Percentiles rank a stretch among this genome's conserved stretches.
Evolutionary conservation across 2,329 filamentous ascomycete genomes (phyloP).

Genomic region (Sclerotinia subarctica): DNA sequence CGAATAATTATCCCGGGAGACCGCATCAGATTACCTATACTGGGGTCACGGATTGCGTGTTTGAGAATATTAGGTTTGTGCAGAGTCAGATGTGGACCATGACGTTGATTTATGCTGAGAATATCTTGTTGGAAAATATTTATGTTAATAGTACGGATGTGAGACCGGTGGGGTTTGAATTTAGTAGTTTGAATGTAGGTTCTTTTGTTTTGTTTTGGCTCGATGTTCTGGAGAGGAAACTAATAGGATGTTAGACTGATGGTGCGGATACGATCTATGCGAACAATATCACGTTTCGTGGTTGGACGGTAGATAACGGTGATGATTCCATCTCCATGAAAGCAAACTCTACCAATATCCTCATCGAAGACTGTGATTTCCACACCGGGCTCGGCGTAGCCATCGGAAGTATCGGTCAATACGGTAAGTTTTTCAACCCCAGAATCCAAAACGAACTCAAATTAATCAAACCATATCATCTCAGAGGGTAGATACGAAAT

Average conservation of each 20-base stretch:
- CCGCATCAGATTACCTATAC: slow-evolving; percentile 53
- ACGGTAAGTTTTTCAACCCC: slow-evolving; percentile 29
- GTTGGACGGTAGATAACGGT: slow-evolving; percentile 51
- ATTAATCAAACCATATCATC: neutral
- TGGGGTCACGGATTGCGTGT: slow-evolving; percentile 45
- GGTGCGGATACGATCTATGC: slow-evolving; percentile 52
- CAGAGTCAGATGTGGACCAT: slow-evolving; percentile 61
- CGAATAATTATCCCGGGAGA: slow-evolving; percentile 47
- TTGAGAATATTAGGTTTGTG: slow-evolving; percentile 50
- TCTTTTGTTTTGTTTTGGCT: too few species aligned
- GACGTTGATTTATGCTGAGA: slow-evolving; percentile 41
- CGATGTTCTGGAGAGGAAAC: slow-evolving; percentile 21
- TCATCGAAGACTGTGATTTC: slow-evolving; percentile 49
- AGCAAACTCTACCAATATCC: slow-evolving; percentile 54
- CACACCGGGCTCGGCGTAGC: slow-evolving; percentile 52
- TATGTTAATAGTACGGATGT: slow-evolving; percentile 48
- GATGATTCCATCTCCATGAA: slow-evolving; percentile 55
- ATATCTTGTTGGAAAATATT: slow-evolving; percentile 49
- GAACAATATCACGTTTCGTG: slow-evolving; percentile 49
- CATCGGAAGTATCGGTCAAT: slow-evolving; percentile 57
- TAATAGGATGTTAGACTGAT: slow-evolving; percentile 47
- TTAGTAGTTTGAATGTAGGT: slow-evolving; percentile 19
- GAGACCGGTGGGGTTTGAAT: slow-evolving; percentile 7
- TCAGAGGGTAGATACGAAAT: slow-evolving; percentile 45
- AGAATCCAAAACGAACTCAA: too few species aligned